Base-by-base conservation (phyloP, 495 filamentous ascomycete species). In the Pyrenula aspistea region DNA sequence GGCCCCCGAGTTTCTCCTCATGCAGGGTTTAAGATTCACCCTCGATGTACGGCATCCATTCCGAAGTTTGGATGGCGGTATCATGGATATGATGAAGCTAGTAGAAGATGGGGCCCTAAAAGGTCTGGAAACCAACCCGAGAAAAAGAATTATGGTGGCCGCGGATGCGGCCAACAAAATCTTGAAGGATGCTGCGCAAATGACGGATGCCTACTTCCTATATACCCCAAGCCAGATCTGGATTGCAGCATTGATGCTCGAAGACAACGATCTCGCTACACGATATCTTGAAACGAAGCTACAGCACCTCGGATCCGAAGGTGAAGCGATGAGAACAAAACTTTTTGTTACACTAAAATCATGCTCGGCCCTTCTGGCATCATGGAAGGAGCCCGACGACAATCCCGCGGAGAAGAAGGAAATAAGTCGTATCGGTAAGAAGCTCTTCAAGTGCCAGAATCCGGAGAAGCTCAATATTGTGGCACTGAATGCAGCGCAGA, bases 221-320 rank as follows among this genome's bases (percentile, higher is more conserved):
- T 97, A 88, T 71, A 95, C 94, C 2, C 94, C 93, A 0, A 85
- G 87, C 12, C 93, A 98, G 68, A 93, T 96, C 66, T 91, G 89
- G 84, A 76, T 96, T 20, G 83, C 89, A 0, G 83, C 91, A 0
- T 72, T 96, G 24, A 73, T 83, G 12, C 72, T 91, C 55, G 86
- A 83, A 0, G 93, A 98, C 64, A 72, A 75, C 42, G 84, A 81
- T 2, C 72, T 96, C 12, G 79, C 83, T 1, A 71, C 81, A 60
- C 84, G 85, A 59, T 86, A 94, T 64, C 77, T 97, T 12, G 73
- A 79, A 48, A 76, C 82, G 1, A 95, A 93, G 62, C 78, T 95
- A 49, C 21, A 63, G 48, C 52, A 58, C 47, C 36, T 65, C 20
- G 55, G 59, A 42, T 61, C 65, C 59, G 61, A 70, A 10, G 56